Percentiles rank a stretch among this genome's conserved stretches.
phyloP scores from a whole-genome alignment of 2,329 filamentous ascomycete genomes.

The Lachnum nothofagi region DNA sequence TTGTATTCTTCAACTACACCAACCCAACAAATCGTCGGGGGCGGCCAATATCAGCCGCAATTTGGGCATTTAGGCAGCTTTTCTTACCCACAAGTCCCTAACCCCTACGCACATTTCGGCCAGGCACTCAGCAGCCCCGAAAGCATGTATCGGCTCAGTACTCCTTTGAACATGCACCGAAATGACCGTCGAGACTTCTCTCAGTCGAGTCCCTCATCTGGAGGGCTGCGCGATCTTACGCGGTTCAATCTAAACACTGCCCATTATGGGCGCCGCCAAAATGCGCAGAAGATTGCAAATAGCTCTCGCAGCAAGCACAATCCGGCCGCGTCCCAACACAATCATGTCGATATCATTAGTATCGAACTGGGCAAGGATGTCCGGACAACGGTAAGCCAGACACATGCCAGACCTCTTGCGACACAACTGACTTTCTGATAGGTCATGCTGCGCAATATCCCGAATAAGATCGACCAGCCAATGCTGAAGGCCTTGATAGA shows the following conservation, averaged over 20 bases:
- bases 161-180: neutral
- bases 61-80: neutral
- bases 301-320: conserved; percentile 33
- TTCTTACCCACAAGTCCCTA: neutral
- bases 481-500: conserved; percentile 78
- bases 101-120: neutral
- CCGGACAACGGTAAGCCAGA: conserved; percentile 61
- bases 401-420: neutral
- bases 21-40: neutral
- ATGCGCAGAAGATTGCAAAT: conserved; percentile 37
- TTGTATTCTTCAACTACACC: neutral
- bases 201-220: conserved; percentile 6
- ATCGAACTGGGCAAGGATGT: conserved; percentile 65
- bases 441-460: conserved; percentile 95
- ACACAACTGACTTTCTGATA: conserved; percentile 32
- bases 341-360: conserved; percentile 56
- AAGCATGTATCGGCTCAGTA: neutral
- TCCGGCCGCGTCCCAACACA: conserved; percentile 47
- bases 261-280: conserved; percentile 36
- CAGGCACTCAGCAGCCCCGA: neutral
- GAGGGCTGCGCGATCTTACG: conserved; percentile 4
- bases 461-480: conserved; percentile 76
- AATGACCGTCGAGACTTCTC: neutral
- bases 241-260: conserved; percentile 17
- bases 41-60: neutral